Evolutionary conservation across 2,329 filamentous ascomycete genomes (phyloP).

Genomic region (Botrytis pseudocinerea): DNA sequence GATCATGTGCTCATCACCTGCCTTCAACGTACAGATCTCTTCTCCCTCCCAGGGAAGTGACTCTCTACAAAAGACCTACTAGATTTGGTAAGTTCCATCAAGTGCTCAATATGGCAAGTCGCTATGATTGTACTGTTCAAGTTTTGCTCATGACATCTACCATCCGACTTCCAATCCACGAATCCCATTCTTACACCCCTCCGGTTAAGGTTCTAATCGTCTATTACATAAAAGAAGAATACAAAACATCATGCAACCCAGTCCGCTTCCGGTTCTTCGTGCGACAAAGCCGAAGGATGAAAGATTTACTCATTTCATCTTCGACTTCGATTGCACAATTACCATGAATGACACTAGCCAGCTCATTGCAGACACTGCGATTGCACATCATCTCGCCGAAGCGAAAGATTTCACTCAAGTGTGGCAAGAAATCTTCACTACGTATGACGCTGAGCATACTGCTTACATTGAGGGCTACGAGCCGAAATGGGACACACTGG

Average conservation of each 20-base stretch:
- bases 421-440: slow-evolving; percentile 15
- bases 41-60: not conserved
- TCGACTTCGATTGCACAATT: slow-evolving; percentile 42
- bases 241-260: not conserved
- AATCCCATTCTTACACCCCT: not conserved
- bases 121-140: not conserved
- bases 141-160: not conserved
- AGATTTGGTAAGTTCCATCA: not conserved
- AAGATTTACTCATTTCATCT: slow-evolving; percentile 28
- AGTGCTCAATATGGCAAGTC: not conserved
- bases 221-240: not conserved
- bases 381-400: slow-evolving; percentile 24
- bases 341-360: slow-evolving; percentile 38
- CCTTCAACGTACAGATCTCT: not conserved
- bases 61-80: not conserved
- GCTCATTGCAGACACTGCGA: slow-evolving; percentile 28
- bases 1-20: not conserved
- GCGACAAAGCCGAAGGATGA: not conserved
- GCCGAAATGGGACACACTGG: slow-evolving; percentile 24
- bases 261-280: not conserved
- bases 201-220: not conserved
- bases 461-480: not conserved
- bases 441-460: not conserved
- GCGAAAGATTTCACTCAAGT: slow-evolving; percentile 21
- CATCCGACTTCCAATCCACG: not conserved